A percentile compares a stretch with the other conserved stretches of the same genome.
Conservation (phyloP, 1,284 basidiomycete species). For the Ceraceosorus guamensis region DNA sequence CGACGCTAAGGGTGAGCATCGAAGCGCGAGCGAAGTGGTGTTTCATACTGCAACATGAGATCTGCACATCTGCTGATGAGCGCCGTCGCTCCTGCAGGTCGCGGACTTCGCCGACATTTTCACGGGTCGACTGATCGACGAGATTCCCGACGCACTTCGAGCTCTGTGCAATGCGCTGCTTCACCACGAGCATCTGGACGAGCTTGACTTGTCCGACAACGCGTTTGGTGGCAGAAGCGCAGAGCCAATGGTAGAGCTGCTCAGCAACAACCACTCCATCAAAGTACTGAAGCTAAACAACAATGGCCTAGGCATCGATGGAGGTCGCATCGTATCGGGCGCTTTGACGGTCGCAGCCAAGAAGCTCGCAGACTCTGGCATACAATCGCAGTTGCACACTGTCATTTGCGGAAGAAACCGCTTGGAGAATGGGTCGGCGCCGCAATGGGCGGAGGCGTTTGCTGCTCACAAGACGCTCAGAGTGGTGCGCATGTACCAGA, state of each 20-base stretch:
- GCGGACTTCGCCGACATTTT: constrained; percentile 97
- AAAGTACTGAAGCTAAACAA: constrained; percentile 86
- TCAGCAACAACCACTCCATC: constrained; percentile 56
- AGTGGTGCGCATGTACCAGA: constrained; percentile 90
- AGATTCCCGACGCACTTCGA: constrained; percentile 83
- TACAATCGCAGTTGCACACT: constrained; percentile 64
- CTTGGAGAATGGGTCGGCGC: constrained; percentile 81
- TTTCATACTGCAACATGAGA: background rate
- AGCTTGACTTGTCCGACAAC: constrained; percentile 89
- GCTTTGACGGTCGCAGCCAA: constrained; percentile 74
- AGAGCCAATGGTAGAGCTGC: constrained; percentile 83
- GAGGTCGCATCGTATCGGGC: constrained; percentile 75
- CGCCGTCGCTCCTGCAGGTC: constrained; percentile 55
- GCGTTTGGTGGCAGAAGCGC: constrained; percentile 94
- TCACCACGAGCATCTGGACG: constrained; percentile 69
- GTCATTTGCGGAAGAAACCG: constrained; percentile 92
- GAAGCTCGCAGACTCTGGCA: constrained; percentile 61
- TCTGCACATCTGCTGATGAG: background rate
- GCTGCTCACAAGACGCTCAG: constrained; percentile 67
- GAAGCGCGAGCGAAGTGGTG: no score
- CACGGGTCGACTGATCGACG: constrained; percentile 87
- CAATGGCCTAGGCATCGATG: constrained; percentile 90
- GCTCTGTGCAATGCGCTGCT: constrained; percentile 82
- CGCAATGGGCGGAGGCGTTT: constrained; percentile 79
- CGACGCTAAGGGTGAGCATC: constrained; percentile 63